phyloP scores from a whole-genome alignment of 148 eudicot genomes.

The Tetragonia tetragonoides region DNA sequence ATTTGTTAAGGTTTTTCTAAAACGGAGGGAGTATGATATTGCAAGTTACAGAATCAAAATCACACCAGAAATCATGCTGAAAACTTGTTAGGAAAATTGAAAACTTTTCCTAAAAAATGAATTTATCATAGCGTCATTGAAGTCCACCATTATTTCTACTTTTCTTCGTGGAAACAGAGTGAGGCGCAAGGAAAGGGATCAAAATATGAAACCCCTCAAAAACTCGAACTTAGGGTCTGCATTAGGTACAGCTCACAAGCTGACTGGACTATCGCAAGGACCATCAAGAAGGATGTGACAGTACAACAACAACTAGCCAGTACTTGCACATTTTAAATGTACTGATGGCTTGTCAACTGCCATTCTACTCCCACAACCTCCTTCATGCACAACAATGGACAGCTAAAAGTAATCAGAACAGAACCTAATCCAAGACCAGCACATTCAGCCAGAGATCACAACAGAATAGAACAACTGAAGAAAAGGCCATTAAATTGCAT shows the following conservation, averaged over 20 bases:
- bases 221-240: neutral
- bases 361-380: neutral
- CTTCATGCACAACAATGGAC: neutral
- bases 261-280: neutral
- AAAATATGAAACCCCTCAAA: neutral
- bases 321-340: neutral
- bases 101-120: neutral
- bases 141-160: neutral
- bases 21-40: conserved; percentile 8
- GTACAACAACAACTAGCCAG: neutral
- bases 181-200: neutral
- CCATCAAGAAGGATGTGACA: neutral
- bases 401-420: neutral
- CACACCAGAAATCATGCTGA: neutral
- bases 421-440: neutral
- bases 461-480: neutral
- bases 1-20: too few relatives aligned
- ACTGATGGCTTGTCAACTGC: neutral
- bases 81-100: neutral
- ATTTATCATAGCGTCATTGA: neutral
- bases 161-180: neutral
- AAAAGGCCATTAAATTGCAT: too few relatives aligned
- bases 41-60: neutral
- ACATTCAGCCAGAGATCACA: neutral
- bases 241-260: neutral